Percentiles rank a stretch among this genome's conserved stretches.
Evolutionary conservation across 2,329 filamentous ascomycete genomes (phyloP).

Genomic region (Nothomitra cinnamomea): DNA sequence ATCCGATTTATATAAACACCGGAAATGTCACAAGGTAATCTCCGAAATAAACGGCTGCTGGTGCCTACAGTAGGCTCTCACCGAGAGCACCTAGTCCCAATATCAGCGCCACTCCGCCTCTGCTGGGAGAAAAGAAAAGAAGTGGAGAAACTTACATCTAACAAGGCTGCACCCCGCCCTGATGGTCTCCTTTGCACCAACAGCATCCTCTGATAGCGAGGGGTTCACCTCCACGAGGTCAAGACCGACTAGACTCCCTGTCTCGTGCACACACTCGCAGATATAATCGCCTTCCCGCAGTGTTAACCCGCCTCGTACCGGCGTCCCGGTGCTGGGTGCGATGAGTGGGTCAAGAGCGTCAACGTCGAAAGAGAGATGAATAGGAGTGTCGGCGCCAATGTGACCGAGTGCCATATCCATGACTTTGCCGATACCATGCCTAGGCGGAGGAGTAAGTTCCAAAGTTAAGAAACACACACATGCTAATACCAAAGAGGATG

Average conservation of each 20-base stretch:
- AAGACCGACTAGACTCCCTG: slow-evolving; percentile 60
- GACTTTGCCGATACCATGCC: slow-evolving; percentile 83
- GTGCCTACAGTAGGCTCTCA: too few species aligned
- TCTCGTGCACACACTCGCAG: slow-evolving; percentile 71
- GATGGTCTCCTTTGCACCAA: slow-evolving; percentile 5
- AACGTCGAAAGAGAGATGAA: slow-evolving; percentile 94
- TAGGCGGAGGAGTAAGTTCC: slow-evolving; percentile 19
- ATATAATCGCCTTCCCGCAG: slow-evolving; percentile 94
- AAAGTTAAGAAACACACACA: not conserved
- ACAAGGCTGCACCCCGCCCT: slow-evolving; percentile 6
- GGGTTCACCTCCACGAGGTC: slow-evolving; percentile 71
- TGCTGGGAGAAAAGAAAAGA: not conserved
- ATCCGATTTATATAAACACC: too few species aligned
- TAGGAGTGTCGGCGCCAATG: slow-evolving; percentile 85
- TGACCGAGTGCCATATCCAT: slow-evolving; percentile 98
- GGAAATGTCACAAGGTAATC: too few species aligned
- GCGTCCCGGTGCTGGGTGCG: slow-evolving; percentile 90
- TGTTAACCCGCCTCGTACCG: slow-evolving; percentile 82
- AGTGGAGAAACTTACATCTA: slow-evolving; percentile 2
- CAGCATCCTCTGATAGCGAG: slow-evolving; percentile 36
- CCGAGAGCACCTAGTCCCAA: too few species aligned
- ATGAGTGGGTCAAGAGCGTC: slow-evolving; percentile 92
- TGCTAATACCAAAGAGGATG: not conserved
- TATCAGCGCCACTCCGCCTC: too few species aligned
- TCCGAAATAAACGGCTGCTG: too few species aligned